Evolutionary conservation across 768 basidiomycete species (phyloP).

Genomic region (Lentinula raphanica): DNA sequence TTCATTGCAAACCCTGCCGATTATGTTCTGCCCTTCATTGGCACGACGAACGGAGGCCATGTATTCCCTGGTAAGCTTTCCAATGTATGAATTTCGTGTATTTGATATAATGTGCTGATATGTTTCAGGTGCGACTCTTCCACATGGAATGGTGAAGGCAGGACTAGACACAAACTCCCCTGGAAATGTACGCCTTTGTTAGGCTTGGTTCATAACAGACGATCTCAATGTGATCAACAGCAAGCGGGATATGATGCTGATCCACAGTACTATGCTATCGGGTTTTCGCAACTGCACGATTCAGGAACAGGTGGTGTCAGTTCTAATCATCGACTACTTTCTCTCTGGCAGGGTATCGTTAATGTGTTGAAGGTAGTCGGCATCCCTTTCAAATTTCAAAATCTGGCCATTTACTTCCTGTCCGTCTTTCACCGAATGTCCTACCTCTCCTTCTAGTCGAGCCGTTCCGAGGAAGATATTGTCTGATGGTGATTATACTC

Average conservation of each 20-base stretch:
- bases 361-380: slow-evolving; percentile 26
- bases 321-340: not conserved
- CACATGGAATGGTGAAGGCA: slow-evolving; percentile 67
- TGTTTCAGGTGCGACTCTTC: slow-evolving; percentile 49
- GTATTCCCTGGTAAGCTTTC: slow-evolving; percentile 50
- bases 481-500: slow-evolving; percentile 39
- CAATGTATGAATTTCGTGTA: not conserved
- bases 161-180: slow-evolving; percentile 67
- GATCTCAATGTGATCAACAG: slow-evolving; percentile 17
- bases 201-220: not conserved
- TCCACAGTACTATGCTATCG: slow-evolving; percentile 40
- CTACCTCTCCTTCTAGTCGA: slow-evolving; percentile 39
- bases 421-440: slow-evolving; percentile 44
- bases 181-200: slow-evolving; percentile 37
- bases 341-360: not conserved
- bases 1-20: slow-evolving; percentile 28
- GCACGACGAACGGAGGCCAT: slow-evolving; percentile 61
- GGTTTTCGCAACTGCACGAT: slow-evolving; percentile 62
- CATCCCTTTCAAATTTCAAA: slow-evolving; percentile 60
- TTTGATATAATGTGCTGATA: not conserved
- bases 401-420: slow-evolving; percentile 51
- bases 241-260: slow-evolving; percentile 46
- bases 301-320: slow-evolving; percentile 34
- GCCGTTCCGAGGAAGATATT: slow-evolving; percentile 45
- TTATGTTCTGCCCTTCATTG: slow-evolving; percentile 57